Evolutionary conservation across 495 filamentous ascomycete species (phyloP).

Genomic region (Hypoxylon lenormandii): DNA sequence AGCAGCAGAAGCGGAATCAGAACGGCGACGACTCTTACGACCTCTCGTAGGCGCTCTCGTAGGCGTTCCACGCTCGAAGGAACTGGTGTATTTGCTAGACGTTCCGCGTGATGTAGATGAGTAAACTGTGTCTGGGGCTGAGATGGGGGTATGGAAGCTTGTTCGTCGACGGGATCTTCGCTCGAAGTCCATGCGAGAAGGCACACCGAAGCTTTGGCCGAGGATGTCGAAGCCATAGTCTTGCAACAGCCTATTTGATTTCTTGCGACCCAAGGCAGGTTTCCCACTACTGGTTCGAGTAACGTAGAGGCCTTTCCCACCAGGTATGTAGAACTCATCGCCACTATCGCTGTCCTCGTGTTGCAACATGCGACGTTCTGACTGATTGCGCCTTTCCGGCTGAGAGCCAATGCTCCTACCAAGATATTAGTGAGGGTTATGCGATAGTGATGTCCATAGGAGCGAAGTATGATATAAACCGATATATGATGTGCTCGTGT

Average conservation of each 20-base stretch:
- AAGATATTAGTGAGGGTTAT: constrained; percentile 25
- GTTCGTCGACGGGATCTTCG: constrained; percentile 14
- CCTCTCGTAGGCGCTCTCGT: neutral
- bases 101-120: neutral
- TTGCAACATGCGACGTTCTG: neutral
- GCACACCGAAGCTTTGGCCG: constrained; percentile 29
- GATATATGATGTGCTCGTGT: too few relatives aligned
- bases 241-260: constrained; percentile 22
- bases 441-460: neutral
- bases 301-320: constrained; percentile 31
- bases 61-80: neutral
- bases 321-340: constrained; percentile 25
- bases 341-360: constrained; percentile 1
- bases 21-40: constrained; percentile 6
- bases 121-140: neutral
- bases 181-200: constrained; percentile 40
- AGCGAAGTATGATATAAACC: too few relatives aligned
- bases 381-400: neutral
- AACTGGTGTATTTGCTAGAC: neutral
- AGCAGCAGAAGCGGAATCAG: constrained; percentile 6
- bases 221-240: constrained; percentile 36
- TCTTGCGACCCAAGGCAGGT: constrained; percentile 43
- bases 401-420: constrained; percentile 29
- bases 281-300: constrained; percentile 38
- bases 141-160: neutral